These are phyloP conservation scores for Botryotinia calthae DNA, from an alignment of 2,329 filamentous ascomycete species.

Conservation along the genomic window DNA sequence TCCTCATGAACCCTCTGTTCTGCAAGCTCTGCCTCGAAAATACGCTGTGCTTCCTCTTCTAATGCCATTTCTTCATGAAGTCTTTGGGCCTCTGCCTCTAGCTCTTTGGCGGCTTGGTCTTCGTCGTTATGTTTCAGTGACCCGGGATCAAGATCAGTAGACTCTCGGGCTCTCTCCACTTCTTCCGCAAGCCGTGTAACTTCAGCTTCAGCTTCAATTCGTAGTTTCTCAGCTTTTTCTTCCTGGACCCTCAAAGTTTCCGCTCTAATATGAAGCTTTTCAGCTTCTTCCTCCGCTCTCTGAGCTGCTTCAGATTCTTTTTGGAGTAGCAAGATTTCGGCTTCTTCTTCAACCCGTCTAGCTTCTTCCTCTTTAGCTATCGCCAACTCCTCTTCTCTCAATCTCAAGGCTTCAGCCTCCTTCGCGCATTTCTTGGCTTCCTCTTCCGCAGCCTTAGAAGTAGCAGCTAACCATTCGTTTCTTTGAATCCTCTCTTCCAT, in stretches of 20 bases:
- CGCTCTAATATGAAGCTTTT: not conserved
- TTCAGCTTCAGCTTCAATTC: not conserved
- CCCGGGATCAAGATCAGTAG: not conserved
- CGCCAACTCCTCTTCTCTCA: not conserved
- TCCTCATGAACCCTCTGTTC: constrained; percentile 45
- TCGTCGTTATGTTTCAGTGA: not conserved
- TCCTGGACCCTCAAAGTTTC: not conserved
- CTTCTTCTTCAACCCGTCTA: constrained; percentile 1
- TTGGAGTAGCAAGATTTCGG: not conserved
- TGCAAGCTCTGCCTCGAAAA: constrained; percentile 10
- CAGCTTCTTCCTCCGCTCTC: not conserved
- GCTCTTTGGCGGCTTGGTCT: not conserved
- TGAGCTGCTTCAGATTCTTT: not conserved
- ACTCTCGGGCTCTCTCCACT: not conserved
- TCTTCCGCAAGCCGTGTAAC: not conserved
- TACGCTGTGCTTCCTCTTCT: constrained; percentile 35
- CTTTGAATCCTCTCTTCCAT: not conserved
- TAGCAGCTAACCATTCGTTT: not conserved
- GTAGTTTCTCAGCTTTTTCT: not conserved
- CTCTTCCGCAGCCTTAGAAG: constrained; percentile 2
- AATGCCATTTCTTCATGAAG: constrained; percentile 15
- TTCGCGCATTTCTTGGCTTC: not conserved
- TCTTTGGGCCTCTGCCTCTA: constrained; percentile 14
- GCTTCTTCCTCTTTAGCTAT: not conserved
- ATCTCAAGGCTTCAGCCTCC: not conserved